A percentile compares a stretch with the other conserved stretches of the same genome.
These are phyloP conservation scores for Laguncularia racemosa DNA, from an alignment of 345 rosid genomes.

Conservation along the genomic window DNA sequence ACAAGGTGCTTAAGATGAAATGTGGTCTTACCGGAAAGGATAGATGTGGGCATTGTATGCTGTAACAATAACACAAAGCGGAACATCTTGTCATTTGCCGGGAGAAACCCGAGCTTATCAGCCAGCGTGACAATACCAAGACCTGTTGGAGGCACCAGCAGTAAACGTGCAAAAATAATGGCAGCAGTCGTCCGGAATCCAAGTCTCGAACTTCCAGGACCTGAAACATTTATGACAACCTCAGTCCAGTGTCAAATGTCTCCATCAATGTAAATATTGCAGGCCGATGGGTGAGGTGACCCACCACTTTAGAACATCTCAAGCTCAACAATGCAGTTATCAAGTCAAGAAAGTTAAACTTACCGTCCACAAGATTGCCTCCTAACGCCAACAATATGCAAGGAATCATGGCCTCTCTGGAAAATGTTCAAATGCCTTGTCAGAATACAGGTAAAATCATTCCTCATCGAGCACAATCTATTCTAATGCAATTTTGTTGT, in stretches of 20 bases:
- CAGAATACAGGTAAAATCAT: constrained; percentile 5
- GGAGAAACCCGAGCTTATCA: constrained; percentile 96
- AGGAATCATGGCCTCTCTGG: constrained; percentile 98
- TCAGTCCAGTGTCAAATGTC: no score
- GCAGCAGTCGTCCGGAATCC: constrained; percentile 88
- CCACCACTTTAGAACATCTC: no score
- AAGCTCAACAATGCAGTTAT: not conserved
- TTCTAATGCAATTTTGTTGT: not conserved
- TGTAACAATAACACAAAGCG: constrained; percentile 86
- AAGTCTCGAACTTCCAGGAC: constrained; percentile 96
- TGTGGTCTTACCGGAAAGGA: constrained; percentile 59
- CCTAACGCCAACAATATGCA: constrained; percentile 91
- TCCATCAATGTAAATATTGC: no score
- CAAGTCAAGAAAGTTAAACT: constrained; percentile 5
- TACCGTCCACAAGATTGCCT: constrained; percentile 97
- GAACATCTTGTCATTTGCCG: constrained; percentile 91
- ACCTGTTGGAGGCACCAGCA: constrained; percentile 86
- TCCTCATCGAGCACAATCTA: not conserved
- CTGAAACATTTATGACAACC: constrained; percentile 24
- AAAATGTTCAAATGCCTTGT: constrained; percentile 1
- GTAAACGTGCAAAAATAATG: constrained; percentile 66
- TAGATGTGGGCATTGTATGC: constrained; percentile 97
- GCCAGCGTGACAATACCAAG: constrained; percentile 90
- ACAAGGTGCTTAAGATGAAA: not conserved
- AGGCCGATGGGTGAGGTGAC: no score